phyloP scores from a whole-genome alignment of 352 stramenopile genomes.

The Phytopythium boreale region DNA sequence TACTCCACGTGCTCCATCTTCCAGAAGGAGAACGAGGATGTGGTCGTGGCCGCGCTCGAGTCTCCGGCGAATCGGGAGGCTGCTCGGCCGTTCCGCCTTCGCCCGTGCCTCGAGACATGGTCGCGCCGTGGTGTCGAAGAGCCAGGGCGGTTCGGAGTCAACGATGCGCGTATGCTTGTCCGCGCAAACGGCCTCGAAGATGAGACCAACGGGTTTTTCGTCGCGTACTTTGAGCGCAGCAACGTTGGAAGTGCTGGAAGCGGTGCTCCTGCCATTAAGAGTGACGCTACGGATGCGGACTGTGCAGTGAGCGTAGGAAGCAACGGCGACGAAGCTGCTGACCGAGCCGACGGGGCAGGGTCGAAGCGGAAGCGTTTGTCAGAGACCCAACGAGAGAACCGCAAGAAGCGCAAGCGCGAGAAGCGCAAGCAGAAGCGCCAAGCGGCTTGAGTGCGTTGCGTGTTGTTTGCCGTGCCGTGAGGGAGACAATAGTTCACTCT shows the following conservation, averaged over 20 bases:
- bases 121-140: slow-evolving; percentile 59
- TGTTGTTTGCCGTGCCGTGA: not conserved
- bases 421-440: slow-evolving; percentile 50
- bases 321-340: not conserved
- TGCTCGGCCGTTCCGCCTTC: slow-evolving; percentile 60
- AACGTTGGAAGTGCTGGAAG: not conserved
- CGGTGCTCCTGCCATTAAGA: not conserved
- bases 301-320: slow-evolving; percentile 2
- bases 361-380: slow-evolving; percentile 69
- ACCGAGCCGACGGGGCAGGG: slow-evolving; percentile 2
- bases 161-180: slow-evolving; percentile 84
- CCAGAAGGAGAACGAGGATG: slow-evolving; percentile 94
- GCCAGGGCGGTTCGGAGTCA: slow-evolving; percentile 40
- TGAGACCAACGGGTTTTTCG: slow-evolving; percentile 97
- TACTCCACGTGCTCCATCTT: slow-evolving; percentile 98
- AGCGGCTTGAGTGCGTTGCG: not conserved
- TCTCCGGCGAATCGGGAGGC: slow-evolving; percentile 46
- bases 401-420: slow-evolving; percentile 70
- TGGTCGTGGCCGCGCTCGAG: slow-evolving; percentile 87
- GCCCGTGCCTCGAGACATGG: slow-evolving; percentile 69
- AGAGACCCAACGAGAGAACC: slow-evolving; percentile 60
- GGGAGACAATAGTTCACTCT: too few species aligned
- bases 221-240: slow-evolving; percentile 92
- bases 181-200: slow-evolving; percentile 91
- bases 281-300: slow-evolving; percentile 2